Evolutionary conservation across 768 basidiomycete species (phyloP), one percentile per base, ranked within the genome.

Genomic region (Boletellus sp.): DNA sequence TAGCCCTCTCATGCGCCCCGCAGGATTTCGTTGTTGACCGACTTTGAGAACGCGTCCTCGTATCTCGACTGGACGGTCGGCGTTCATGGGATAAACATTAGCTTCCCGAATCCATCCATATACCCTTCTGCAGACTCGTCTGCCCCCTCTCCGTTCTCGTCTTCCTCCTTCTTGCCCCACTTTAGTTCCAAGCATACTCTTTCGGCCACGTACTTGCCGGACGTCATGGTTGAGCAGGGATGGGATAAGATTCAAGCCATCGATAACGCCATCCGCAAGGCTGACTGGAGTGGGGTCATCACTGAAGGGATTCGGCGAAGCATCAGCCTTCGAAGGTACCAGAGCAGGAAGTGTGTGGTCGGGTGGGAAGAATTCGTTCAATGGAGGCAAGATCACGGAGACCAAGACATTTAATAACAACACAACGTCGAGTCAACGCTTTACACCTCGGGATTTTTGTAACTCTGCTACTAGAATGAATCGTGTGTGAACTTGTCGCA

Each of bases 1-100:
- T 16, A 36, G 42, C 26, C 39, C 28, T 20, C 46, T 24, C 19
- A 13, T 42, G 23, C 19, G 20, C 24, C 45, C 31, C 22, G 42
- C 66, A 95, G 94, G 50, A 76, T 98, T 51, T 97, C 94, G 39
- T 78, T 99, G 59, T 79, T 99, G 55, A 97, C 94, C 13, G 80
- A 97, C 65, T 96, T 97, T 67, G 91, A 94, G 72, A 78, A 87
- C 60, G 90, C 83, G 43, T 64, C 75, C 24, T 81, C 84, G 31
- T 94, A 95, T 63, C 81, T 96, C 48, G 93, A 94, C 72, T 99
- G 95, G 95, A 86, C 83, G 3, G 68, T 95, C 60, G 95, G 94
- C 46, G 78, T 80, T 1, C 96, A 99, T 70, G 96, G 96, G 42
- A 93, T 98, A 65, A 78, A 86, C 62, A 85, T 99, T 50, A 78